Percentiles rank a stretch among this genome's conserved stretches.
These are phyloP conservation scores for Retiboletus flavoniger DNA, from an alignment of 1,284 basidiomycete genomes.

Conservation along the genomic window DNA sequence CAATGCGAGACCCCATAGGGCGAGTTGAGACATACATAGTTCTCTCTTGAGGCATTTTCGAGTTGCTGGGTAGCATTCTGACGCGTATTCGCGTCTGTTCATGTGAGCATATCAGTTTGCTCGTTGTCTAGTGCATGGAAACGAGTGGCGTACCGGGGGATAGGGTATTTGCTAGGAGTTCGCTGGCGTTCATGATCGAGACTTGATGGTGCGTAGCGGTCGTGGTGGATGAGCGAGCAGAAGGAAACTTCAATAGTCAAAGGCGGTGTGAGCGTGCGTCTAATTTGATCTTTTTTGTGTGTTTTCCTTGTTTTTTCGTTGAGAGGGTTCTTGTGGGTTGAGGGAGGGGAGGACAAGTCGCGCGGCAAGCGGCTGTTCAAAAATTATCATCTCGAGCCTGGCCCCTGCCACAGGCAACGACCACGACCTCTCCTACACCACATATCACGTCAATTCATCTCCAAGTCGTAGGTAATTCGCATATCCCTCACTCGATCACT, in stretches of 20 bases:
- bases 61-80: constrained; percentile 86
- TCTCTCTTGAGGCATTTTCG: constrained; percentile 79
- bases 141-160: constrained; percentile 69
- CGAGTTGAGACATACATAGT: constrained; percentile 63
- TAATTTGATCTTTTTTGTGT: constrained; percentile 14
- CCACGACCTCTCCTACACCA: constrained; percentile 20
- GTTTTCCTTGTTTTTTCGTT: constrained; percentile 3
- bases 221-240: constrained; percentile 24
- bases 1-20: constrained; percentile 20
- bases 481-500: background rate
- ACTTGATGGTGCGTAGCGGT: constrained; percentile 22
- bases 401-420: constrained; percentile 9
- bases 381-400: constrained; percentile 18
- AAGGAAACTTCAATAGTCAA: constrained; percentile 10
- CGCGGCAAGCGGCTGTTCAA: constrained; percentile 39
- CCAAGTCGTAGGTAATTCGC: constrained; percentile 20
- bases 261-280: constrained; percentile 5
- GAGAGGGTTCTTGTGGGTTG: constrained; percentile 13
- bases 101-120: constrained; percentile 17
- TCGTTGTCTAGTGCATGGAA: constrained; percentile 24
- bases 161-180: constrained; percentile 87
- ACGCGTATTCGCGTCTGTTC: constrained; percentile 78
- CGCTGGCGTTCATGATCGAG: constrained; percentile 81
- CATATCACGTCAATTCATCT: constrained; percentile 21
- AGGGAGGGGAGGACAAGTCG: constrained; percentile 26